Percentiles rank a stretch among this genome's conserved stretches.
These are phyloP conservation scores for Cyberlindnera xylosilytica DNA, from an alignment of 805 yeast genomes.

Conservation along the genomic window DNA sequence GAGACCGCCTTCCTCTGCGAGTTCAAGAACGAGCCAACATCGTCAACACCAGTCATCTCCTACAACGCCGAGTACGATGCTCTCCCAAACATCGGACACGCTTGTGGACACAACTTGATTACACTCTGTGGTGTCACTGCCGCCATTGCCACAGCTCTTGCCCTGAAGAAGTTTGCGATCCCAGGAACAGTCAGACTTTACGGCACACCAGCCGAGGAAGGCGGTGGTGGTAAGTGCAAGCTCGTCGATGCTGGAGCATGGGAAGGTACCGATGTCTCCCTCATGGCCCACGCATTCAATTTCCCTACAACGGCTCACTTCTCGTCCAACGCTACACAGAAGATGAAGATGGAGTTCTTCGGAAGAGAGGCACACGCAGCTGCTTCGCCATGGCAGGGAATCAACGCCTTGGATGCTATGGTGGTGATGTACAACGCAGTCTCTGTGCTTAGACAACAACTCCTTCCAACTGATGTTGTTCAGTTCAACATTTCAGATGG, in stretches of 20 bases:
- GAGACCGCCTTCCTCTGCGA: constrained; percentile 10
- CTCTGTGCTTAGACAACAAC: constrained; percentile 11
- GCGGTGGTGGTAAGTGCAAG: constrained; percentile 12
- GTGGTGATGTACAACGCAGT: constrained; percentile 7
- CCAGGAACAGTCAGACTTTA: constrained; percentile 12
- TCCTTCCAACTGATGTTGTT: constrained; percentile 6
- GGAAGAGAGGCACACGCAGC: constrained; percentile 16
- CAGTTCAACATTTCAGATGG: constrained; percentile 7
- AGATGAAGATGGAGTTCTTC: constrained; percentile 6
- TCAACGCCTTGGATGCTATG: constrained; percentile 15
- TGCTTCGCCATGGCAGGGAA: constrained; percentile 14
- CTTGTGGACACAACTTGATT: constrained; percentile 14
- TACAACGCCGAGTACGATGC: constrained; percentile 15
- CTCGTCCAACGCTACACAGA: constrained; percentile 8
- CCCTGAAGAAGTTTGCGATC: constrained; percentile 10
- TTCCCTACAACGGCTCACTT: background rate
- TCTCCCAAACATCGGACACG: constrained; percentile 13
- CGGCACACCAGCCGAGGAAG: constrained; percentile 15
- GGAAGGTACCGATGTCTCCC: constrained; percentile 7
- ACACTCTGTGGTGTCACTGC: constrained; percentile 7
- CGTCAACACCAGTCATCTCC: constrained; percentile 8
- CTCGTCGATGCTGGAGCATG: constrained; percentile 12
- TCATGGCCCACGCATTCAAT: constrained; percentile 7
- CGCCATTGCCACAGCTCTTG: constrained; percentile 8
- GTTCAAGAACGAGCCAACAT: constrained; percentile 4